A percentile compares a stretch with the other conserved stretches of the same genome.
These are phyloP conservation scores for Chrysanthemum makinoi DNA, from an alignment of 129 eudicot genomes.

Conservation along the genomic window DNA sequence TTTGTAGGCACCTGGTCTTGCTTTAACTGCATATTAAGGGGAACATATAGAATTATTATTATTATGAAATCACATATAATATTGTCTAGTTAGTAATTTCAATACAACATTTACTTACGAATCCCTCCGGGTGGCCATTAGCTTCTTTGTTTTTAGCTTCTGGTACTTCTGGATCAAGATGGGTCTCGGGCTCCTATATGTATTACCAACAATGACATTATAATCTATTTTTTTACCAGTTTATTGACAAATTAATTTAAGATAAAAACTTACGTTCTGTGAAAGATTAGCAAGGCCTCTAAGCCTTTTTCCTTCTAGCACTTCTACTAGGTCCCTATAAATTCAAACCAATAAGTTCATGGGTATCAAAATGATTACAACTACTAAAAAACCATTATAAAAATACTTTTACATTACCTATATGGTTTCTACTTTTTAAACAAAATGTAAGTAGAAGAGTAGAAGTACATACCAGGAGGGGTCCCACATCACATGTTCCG, in stretches of 20 bases:
- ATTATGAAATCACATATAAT: neutral
- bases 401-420: neutral
- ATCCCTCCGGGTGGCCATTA: slow-evolving; percentile 35
- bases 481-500: slow-evolving; percentile 66
- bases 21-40: too few relatives aligned
- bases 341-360: slow-evolving; percentile 16
- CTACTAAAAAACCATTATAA: neutral
- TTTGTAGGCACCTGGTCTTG: too few relatives aligned
- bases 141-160: slow-evolving; percentile 36
- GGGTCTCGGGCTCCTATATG: slow-evolving; percentile 36
- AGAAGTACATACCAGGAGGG: slow-evolving; percentile 42
- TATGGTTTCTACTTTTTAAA: neutral
- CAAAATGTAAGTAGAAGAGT: neutral
- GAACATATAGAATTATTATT: slow-evolving; percentile 7
- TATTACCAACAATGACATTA: slow-evolving; percentile 12
- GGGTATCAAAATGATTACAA: neutral
- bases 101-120: slow-evolving; percentile 32
- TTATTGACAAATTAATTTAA: slow-evolving; percentile 1
- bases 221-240: neutral
- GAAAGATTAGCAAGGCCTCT: slow-evolving; percentile 62
- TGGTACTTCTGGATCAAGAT: slow-evolving; percentile 35
- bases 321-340: slow-evolving; percentile 76
- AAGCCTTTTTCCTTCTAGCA: slow-evolving; percentile 69
- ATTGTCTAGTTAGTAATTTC: neutral
- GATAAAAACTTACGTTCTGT: slow-evolving; percentile 29